phyloP scores from a whole-genome alignment of 2,329 filamentous ascomycete species.

The Orbilia javanica region DNA sequence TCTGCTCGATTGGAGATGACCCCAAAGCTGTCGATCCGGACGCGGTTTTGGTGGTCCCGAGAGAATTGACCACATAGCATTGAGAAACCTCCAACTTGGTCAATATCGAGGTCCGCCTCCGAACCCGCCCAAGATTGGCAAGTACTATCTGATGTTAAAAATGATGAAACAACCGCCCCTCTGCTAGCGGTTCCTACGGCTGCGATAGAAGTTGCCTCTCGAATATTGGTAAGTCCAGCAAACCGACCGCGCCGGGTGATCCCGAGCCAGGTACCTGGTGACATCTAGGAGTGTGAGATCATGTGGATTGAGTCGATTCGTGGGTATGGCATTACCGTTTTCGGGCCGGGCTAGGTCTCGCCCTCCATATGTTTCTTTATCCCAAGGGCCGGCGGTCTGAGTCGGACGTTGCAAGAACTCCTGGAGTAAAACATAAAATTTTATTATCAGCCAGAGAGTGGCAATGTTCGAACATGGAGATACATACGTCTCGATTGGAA shows the following conservation, averaged over 20 bases:
- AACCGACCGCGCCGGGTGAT: conserved; percentile 73
- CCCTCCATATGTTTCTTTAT: conserved; percentile 32
- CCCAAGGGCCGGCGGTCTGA: conserved; percentile 50
- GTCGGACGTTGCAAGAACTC: conserved; percentile 54
- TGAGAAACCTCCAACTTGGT: conserved; percentile 75
- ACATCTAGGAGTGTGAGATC: conserved; percentile 62
- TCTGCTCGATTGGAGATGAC: conserved; percentile 36
- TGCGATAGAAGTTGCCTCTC: conserved; percentile 70
- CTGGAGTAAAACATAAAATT: conserved; percentile 3
- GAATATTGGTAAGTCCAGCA: conserved; percentile 76
- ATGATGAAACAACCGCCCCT: conserved; percentile 72
- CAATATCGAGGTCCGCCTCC: conserved; percentile 70
- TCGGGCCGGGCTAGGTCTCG: conserved; percentile 47
- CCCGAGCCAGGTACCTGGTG: conserved; percentile 74
- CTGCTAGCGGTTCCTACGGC: conserved; percentile 71
- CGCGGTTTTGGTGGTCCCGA: conserved; percentile 62
- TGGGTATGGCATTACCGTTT: conserved; percentile 28
- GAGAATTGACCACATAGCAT: conserved; percentile 73
- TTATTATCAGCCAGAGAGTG: background rate
- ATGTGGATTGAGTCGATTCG: conserved; percentile 14
- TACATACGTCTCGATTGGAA: conserved; percentile 77
- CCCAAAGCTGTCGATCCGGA: conserved; percentile 19
- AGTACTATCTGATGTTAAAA: conserved; percentile 63
- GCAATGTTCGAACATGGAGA: background rate
- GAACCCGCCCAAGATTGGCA: conserved; percentile 12